phyloP scores from a whole-genome alignment of 2,329 filamentous ascomycete species.

The Ceratocystis ficicola region DNA sequence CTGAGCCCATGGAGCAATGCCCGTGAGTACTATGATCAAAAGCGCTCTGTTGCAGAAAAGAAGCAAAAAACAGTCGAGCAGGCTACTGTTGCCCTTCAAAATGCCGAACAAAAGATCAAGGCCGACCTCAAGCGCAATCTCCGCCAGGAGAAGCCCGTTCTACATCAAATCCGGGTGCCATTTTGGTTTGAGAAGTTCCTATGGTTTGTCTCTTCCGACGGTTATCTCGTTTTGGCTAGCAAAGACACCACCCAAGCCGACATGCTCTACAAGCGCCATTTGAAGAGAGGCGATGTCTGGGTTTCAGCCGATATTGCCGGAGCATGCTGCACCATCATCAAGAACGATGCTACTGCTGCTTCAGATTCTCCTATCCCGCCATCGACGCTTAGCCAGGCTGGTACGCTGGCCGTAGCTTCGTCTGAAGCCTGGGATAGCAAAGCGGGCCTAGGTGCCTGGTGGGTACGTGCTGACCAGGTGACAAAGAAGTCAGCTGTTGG shows the following conservation, averaged over 20 bases:
- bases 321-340: constrained; percentile 75
- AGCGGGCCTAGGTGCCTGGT: constrained; percentile 90
- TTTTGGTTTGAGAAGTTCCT: constrained; percentile 97
- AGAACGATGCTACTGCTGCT: constrained; percentile 64
- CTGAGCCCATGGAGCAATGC: constrained; percentile 83
- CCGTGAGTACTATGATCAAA: constrained; percentile 82
- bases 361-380: constrained; percentile 82
- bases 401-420: constrained; percentile 68
- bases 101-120: constrained; percentile 36
- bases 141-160: constrained; percentile 80
- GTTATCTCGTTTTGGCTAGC: constrained; percentile 80
- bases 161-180: constrained; percentile 69
- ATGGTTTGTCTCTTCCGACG: constrained; percentile 92
- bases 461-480: constrained; percentile 83
- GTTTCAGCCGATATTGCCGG: constrained; percentile 82
- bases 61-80: constrained; percentile 76
- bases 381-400: constrained; percentile 81
- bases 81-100: constrained; percentile 72
- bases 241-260: constrained; percentile 85
- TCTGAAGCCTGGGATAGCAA: constrained; percentile 94
- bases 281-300: constrained; percentile 83
- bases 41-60: constrained; percentile 70
- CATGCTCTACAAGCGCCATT: constrained; percentile 72
- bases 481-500: constrained; percentile 71
- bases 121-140: constrained; percentile 46